Percentiles rank a stretch among this genome's conserved stretches.
Conservation (phyloP, 768 basidiomycete species). For the Ramaria rubella region DNA sequence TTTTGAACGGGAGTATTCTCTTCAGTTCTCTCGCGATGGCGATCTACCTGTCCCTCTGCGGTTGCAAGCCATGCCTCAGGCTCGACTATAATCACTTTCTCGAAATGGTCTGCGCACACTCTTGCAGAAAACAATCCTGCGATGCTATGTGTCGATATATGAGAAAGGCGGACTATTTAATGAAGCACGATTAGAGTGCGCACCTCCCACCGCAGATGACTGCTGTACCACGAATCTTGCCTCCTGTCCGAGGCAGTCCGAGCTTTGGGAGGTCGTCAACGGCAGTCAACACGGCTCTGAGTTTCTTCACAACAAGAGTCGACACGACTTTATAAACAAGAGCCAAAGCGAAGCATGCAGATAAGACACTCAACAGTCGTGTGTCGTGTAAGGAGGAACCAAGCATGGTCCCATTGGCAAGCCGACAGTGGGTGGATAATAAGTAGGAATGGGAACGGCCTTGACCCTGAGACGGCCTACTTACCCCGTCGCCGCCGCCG, state of each 20-base stretch:
- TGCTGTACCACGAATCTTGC: background rate
- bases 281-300: background rate
- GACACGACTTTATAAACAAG: background rate
- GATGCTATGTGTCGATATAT: slow-evolving; percentile 16
- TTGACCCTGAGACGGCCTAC: too few species aligned
- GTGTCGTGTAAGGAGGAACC: too few species aligned
- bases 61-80: slow-evolving; percentile 19
- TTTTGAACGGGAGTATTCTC: background rate
- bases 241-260: background rate
- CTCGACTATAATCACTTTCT: slow-evolving; percentile 24
- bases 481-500: too few species aligned
- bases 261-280: background rate
- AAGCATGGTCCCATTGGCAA: too few species aligned
- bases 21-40: background rate
- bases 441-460: too few species aligned
- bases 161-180: background rate
- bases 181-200: background rate
- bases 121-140: slow-evolving; percentile 23
- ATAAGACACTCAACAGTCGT: too few species aligned
- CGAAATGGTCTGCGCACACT: slow-evolving; percentile 25
- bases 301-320: background rate
- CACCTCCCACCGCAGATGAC: slow-evolving; percentile 4
- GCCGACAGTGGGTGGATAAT: too few species aligned
- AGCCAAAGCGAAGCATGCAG: too few species aligned
- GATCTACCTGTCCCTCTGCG: slow-evolving; percentile 1